Conservation (phyloP, 768 basidiomycete species). For the Amanita subjunquillea region DNA sequence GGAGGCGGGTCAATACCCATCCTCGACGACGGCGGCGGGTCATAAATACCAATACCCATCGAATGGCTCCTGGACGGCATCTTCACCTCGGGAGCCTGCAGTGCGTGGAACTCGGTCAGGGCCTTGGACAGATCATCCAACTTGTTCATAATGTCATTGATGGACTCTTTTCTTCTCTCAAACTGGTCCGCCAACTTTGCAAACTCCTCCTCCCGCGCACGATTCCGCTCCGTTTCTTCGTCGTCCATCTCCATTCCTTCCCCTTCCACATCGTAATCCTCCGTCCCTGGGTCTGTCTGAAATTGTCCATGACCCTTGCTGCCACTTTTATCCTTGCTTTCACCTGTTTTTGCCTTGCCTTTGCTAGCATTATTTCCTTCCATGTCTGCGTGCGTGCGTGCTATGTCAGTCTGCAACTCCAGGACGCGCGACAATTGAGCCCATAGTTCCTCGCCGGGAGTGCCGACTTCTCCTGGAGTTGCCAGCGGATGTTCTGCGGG, state of each 20-base stretch:
- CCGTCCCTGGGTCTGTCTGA: constrained; percentile 15
- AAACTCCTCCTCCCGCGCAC: constrained; percentile 58
- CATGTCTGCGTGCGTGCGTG: constrained; percentile 66
- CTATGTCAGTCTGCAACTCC: constrained; percentile 62
- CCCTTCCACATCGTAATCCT: constrained; percentile 32
- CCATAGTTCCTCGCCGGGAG: constrained; percentile 48
- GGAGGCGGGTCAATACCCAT: background rate
- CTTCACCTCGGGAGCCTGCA: constrained; percentile 35
- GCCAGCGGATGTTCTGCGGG: constrained; percentile 8
- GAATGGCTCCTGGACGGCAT: constrained; percentile 21
- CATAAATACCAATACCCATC: background rate
- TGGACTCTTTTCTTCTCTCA: constrained; percentile 56
- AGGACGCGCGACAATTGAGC: constrained; percentile 56
- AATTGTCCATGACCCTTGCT: constrained; percentile 10
- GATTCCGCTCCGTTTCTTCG: constrained; percentile 44
- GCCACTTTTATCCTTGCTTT: constrained; percentile 25
- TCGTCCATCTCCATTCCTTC: constrained; percentile 41
- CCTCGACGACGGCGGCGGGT: background rate
- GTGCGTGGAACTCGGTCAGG: constrained; percentile 38
- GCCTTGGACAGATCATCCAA: constrained; percentile 47
- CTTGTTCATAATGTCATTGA: constrained; percentile 68
- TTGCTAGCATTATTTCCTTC: constrained; percentile 44
- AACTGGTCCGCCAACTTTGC: constrained; percentile 58
- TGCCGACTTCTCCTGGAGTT: constrained; percentile 10
- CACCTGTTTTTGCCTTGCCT: constrained; percentile 16